Percentiles rank a stretch among this genome's conserved stretches.
Conservation (phyloP, 192 early-diverging fungal species). For the Linnemannia exigua region DNA sequence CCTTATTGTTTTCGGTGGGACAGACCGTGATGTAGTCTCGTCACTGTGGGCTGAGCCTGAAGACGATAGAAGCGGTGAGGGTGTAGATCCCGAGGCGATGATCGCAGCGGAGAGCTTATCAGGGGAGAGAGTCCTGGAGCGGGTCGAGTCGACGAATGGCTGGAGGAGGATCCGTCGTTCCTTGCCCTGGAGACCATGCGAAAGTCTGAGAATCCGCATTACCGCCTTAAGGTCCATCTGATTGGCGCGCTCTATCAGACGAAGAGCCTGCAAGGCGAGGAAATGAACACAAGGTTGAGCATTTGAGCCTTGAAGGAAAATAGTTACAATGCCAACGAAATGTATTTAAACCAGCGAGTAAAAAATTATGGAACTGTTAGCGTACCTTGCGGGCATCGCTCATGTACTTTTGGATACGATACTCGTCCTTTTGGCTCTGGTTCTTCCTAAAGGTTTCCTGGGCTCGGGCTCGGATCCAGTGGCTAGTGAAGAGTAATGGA, state of each 20-base stretch:
- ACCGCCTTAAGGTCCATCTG: conserved; percentile 44
- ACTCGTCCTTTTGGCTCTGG: conserved; percentile 1
- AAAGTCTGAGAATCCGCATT: conserved; percentile 23
- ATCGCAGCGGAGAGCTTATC: conserved; percentile 28
- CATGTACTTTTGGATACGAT: conserved; percentile 34
- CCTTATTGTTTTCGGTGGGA: neutral
- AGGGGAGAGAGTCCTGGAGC: conserved; percentile 15
- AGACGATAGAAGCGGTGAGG: neutral
- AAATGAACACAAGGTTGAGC: neutral
- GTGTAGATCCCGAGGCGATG: neutral
- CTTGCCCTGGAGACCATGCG: conserved; percentile 33
- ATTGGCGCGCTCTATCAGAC: conserved; percentile 45
- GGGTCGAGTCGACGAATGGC: conserved; percentile 35
- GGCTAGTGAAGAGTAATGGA: neutral
- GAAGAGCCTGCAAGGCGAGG: conserved; percentile 40
- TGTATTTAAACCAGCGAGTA: neutral
- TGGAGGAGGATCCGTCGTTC: conserved; percentile 41
- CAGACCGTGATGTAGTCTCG: neutral
- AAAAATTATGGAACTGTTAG: neutral
- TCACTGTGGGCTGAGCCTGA: neutral
- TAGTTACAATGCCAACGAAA: neutral
- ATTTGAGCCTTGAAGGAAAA: neutral
- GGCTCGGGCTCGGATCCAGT: conserved; percentile 21
- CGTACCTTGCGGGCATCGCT: conserved; percentile 44
- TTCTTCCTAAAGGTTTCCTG: conserved; percentile 37